These are phyloP conservation scores for Rosa chinensis DNA, from an alignment of 306 rosid genomes.

Conservation along the genomic window DNA sequence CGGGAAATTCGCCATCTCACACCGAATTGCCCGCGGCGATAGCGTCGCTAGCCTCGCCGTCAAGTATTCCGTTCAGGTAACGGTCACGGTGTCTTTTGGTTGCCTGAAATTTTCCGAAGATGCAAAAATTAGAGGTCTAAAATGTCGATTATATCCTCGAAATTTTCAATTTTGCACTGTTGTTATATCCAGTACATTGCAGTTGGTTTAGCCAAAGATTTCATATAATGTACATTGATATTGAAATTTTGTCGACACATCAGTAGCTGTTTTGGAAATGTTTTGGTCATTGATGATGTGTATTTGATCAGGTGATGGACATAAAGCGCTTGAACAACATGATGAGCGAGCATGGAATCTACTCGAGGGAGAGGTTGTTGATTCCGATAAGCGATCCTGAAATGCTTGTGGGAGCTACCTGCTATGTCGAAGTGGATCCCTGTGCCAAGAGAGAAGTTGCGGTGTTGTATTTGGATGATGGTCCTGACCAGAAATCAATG, in stretches of 20 bases:
- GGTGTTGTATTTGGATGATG: constrained; percentile 66
- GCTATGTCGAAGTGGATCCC: constrained; percentile 75
- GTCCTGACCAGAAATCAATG: constrained; percentile 37
- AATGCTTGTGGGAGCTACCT: constrained; percentile 56
- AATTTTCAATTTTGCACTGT: not conserved
- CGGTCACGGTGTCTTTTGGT: not conserved
- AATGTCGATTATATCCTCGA: not conserved
- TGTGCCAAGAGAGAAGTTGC: constrained; percentile 90
- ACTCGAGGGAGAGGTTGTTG: constrained; percentile 84
- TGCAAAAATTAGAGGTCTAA: not conserved
- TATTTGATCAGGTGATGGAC: constrained; percentile 63
- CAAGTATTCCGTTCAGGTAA: constrained; percentile 88
- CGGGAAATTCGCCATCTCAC: constrained; percentile 79
- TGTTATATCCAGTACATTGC: not conserved
- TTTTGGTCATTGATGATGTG: not conserved
- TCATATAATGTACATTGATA: not conserved
- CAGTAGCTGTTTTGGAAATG: not conserved
- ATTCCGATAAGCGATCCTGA: constrained; percentile 72
- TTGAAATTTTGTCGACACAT: not conserved
- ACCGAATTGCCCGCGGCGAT: constrained; percentile 66
- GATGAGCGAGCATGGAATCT: constrained; percentile 97
- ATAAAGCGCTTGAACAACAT: constrained; percentile 88
- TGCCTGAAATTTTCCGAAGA: constrained; percentile 10
- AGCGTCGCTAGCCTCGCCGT: constrained; percentile 88
- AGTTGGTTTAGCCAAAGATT: not conserved